These are phyloP conservation scores for Pythium plurisporium DNA, from an alignment of 352 stramenopile species.

Conservation along the genomic window DNA sequence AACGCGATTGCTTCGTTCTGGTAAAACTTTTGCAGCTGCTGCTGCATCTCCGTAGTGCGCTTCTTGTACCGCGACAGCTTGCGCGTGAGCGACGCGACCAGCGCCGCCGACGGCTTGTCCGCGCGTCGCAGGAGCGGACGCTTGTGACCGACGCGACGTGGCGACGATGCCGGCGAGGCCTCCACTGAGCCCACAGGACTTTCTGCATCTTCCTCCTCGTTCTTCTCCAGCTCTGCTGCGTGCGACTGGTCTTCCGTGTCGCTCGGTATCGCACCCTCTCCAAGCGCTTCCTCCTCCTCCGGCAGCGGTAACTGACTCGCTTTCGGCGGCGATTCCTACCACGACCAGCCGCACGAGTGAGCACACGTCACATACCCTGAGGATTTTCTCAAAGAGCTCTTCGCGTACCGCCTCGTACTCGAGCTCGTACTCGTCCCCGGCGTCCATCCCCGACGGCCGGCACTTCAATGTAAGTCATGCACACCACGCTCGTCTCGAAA, in stretches of 20 bases:
- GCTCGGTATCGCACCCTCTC: not conserved
- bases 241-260: not conserved
- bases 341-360: no score
- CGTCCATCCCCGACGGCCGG: conserved; percentile 18
- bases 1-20: conserved; percentile 44
- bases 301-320: not conserved
- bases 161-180: not conserved
- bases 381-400: no score
- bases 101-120: not conserved
- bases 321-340: conserved; percentile 14
- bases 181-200: not conserved
- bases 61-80: conserved; percentile 45
- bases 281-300: no score
- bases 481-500: conserved; percentile 12
- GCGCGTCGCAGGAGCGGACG: not conserved
- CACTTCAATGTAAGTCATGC: conserved; percentile 12
- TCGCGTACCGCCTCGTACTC: conserved; percentile 28
- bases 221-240: not conserved
- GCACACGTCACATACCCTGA: no score
- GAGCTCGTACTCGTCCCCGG: conserved; percentile 24
- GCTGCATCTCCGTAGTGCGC: conserved; percentile 37
- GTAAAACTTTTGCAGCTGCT: conserved; percentile 47
- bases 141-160: not conserved
- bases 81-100: conserved; percentile 25
- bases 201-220: not conserved